These are phyloP conservation scores for Tardiomyces digboiensis DNA, from an alignment of 1,139 yeast genomes.

Conservation along the genomic window DNA sequence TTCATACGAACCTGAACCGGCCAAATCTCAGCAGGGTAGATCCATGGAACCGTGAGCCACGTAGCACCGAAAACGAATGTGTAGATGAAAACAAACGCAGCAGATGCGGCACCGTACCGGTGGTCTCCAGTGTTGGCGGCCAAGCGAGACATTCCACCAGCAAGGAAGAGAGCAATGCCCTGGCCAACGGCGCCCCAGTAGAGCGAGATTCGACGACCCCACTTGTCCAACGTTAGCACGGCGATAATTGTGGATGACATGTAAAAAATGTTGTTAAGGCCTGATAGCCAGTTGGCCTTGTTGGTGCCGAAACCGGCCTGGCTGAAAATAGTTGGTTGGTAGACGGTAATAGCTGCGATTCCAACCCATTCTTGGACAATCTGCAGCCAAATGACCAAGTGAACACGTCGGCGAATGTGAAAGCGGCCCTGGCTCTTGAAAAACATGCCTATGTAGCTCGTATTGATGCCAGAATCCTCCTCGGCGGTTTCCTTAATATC, in stretches of 20 bases:
- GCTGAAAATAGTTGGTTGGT: conserved; percentile 23
- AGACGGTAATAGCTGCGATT: conserved; percentile 17
- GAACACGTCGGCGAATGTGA: conserved; percentile 36
- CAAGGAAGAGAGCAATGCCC: conserved; percentile 34
- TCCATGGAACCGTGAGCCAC: conserved; percentile 30
- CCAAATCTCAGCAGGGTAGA: conserved; percentile 44
- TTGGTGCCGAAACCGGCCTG: conserved; percentile 32
- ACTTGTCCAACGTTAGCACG: conserved; percentile 38
- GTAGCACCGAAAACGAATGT: conserved; percentile 43
- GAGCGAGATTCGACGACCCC: conserved; percentile 58
- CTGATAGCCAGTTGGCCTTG: conserved; percentile 19
- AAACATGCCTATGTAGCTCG: neutral
- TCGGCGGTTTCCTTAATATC: conserved; percentile 9
- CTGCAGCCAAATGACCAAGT: conserved; percentile 3
- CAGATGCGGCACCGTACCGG: neutral
- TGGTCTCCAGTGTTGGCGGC: neutral
- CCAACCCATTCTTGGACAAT: conserved; percentile 4
- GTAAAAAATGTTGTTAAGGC: conserved; percentile 50
- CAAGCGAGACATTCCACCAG: neutral
- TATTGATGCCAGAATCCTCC: neutral
- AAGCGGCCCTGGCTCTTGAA: conserved; percentile 2
- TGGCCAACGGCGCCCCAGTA: conserved; percentile 36
- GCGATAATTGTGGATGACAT: conserved; percentile 43
- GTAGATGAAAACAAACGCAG: conserved; percentile 36
- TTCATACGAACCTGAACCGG: conserved; percentile 39